Percentiles rank a stretch among this genome's conserved stretches.
phyloP scores from a whole-genome alignment of 257 asterid genomes.

The Solanum piurae region DNA sequence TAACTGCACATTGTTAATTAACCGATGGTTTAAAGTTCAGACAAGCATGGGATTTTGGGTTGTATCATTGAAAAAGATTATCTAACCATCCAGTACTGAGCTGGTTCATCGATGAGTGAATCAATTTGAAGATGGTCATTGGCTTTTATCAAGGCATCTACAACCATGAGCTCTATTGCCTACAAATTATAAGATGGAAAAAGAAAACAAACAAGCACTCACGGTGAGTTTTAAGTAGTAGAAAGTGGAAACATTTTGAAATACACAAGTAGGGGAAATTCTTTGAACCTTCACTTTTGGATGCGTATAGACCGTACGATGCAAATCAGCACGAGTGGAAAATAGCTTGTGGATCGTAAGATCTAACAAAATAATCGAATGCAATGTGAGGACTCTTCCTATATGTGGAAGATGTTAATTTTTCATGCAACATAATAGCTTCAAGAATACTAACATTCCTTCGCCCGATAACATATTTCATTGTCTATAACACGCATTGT shows the following conservation, averaged over 20 bases:
- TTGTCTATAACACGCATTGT: constrained; percentile 81
- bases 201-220: neutral
- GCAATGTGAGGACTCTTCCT: neutral
- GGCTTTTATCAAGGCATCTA: constrained; percentile 79
- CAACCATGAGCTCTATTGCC: constrained; percentile 80
- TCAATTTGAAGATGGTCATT: constrained; percentile 50
- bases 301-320: constrained; percentile 70
- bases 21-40: neutral
- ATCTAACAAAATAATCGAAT: constrained; percentile 31
- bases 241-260: neutral
- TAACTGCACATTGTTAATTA: constrained; percentile 34
- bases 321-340: constrained; percentile 84
- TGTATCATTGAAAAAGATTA: neutral
- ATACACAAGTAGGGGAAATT: neutral
- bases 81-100: constrained; percentile 73
- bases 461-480: constrained; percentile 88
- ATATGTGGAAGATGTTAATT: neutral
- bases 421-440: neutral
- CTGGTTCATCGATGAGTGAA: constrained; percentile 65
- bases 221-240: neutral
- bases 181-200: constrained; percentile 18
- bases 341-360: constrained; percentile 84
- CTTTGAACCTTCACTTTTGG: constrained; percentile 70
- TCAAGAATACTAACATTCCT: constrained; percentile 62
- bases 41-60: neutral